A percentile compares a stretch with the other conserved stretches of the same genome.
Evolutionary conservation across 176 grass and related monocot species (phyloP).

Genomic region (Lolium rigidum): DNA sequence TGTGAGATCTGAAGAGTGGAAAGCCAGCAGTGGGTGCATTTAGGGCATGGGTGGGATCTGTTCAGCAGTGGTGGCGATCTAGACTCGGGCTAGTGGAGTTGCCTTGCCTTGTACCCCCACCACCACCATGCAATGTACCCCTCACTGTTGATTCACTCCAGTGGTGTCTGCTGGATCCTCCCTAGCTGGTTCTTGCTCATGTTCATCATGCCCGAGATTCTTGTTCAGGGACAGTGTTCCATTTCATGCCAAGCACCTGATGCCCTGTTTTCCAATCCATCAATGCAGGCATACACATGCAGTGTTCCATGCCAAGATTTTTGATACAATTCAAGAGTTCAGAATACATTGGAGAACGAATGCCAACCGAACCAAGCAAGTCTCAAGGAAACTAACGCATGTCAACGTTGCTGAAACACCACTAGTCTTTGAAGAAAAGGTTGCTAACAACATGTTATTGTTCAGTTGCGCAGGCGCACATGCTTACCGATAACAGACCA

Average conservation of each 20-base stretch:
- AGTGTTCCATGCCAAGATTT: no score
- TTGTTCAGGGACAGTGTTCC: background rate
- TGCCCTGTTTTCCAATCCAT: no score
- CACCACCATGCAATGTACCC: background rate
- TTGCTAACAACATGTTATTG: background rate
- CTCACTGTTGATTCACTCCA: background rate
- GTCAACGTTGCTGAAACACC: no score
- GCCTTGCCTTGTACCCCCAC: background rate
- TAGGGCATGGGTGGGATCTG: background rate
- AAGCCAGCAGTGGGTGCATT: background rate
- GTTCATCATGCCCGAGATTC: background rate
- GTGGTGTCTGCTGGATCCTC: no score
- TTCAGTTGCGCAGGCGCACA: background rate
- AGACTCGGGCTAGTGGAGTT: background rate
- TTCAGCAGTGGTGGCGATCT: background rate
- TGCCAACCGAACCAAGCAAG: no score
- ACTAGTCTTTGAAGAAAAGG: no score
- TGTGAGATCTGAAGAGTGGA: background rate
- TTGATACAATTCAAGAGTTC: no score
- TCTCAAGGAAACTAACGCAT: no score
- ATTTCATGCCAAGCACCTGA: no score
- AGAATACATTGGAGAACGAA: no score
- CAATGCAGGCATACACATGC: no score
- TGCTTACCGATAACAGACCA: background rate
- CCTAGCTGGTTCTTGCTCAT: background rate